Evolutionary conservation across 2,329 filamentous ascomycete species (phyloP), one percentile per base, ranked within the genome.

Genomic region (Cladosporium austrohemisphaericum): DNA sequence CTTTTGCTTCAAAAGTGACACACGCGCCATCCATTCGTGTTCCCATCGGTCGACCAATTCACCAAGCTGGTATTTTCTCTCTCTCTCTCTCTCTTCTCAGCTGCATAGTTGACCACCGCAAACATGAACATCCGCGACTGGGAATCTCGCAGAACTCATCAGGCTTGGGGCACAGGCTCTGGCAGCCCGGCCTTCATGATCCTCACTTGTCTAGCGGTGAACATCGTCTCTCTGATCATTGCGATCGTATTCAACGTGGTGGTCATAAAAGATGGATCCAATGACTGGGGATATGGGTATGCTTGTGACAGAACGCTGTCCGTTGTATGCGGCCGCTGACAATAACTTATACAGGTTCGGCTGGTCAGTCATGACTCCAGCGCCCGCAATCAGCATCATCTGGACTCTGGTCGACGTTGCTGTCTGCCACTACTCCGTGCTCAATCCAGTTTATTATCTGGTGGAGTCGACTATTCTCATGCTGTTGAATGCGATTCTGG

Each of bases 111-210:
- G n/a, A n/a, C 31, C 22, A 25, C 20, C 22, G 32, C 32, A 36
- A 37, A 28, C 22, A 47, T 47, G 33, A 47, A 29, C 33, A 22
- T 47, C 26, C 44, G 44, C 44, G 35, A 47, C n/a, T 47, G 35
- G 13, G 44, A 47, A 31, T 47, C 44, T 31, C 44, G 44, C 35
- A 18, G 13, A 16, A 47, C 44, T 13, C 44, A 47, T 18, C 33
- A 20, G 25, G 44, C 44, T 11, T 47, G 44, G 44, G 44, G 44
- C 33, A 47, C 44, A 25, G 44, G 44, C 19, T 47, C 32, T 9
- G 44, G 44, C 13, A 47, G 25, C 25, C 47, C 47, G 13, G 38
- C 47, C 14, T 16, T 50, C n/a, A 41, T 41, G 47, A 23, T 50
- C 2, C 31, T 50, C 7, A 16, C 33, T 4, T 50, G 47, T 26